Conservation (phyloP, 2,329 filamentous ascomycete genomes). For the Proliferodiscus dingleyae region DNA sequence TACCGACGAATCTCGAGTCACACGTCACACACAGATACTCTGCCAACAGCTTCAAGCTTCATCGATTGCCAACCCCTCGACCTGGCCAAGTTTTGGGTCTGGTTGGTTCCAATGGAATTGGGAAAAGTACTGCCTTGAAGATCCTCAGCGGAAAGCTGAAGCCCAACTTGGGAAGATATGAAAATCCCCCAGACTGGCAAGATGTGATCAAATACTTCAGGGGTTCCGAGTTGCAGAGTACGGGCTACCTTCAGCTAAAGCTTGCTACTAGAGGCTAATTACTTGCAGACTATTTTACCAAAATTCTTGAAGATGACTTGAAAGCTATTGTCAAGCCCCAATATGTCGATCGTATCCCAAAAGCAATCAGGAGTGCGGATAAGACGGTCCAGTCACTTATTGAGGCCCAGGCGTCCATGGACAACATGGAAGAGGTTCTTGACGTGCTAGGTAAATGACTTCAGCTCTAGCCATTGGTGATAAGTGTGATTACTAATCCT, state of each 20-base stretch:
- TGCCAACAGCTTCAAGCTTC: constrained; percentile 99
- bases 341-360: constrained; percentile 94
- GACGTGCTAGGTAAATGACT: constrained; percentile 62
- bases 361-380: constrained; percentile 76
- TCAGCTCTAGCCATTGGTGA: not conserved
- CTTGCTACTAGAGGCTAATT: constrained; percentile 3
- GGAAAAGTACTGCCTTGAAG: constrained; percentile 99
- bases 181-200: constrained; percentile 98
- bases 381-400: constrained; percentile 78
- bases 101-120: constrained; percentile 99
- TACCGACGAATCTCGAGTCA: constrained; percentile 97
- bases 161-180: constrained; percentile 90
- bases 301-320: constrained; percentile 91
- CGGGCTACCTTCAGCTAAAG: constrained; percentile 30
- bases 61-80: constrained; percentile 90
- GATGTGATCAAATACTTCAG: constrained; percentile 98
- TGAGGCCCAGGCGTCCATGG: constrained; percentile 68
- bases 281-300: constrained; percentile 87
- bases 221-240: constrained; percentile 94
- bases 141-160: constrained; percentile 98
- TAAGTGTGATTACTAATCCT: not conserved
- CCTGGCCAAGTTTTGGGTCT: constrained; percentile 93
- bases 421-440: constrained; percentile 76
- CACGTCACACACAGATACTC: constrained; percentile 98
- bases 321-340: constrained; percentile 99